Conservation (phyloP, 192 early-diverging fungal genomes). For the Entomortierella parvispora region DNA sequence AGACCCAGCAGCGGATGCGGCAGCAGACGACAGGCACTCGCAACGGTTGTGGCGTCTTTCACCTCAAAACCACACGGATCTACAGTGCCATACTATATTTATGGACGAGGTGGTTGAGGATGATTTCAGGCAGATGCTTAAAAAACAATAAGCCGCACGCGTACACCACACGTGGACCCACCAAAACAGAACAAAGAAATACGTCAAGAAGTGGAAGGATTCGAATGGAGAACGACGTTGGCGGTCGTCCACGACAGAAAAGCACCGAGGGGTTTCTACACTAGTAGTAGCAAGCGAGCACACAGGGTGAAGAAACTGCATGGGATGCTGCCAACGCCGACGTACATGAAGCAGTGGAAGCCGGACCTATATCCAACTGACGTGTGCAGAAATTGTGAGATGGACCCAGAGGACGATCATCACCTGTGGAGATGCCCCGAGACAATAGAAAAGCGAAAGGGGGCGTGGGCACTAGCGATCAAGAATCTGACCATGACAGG, state of each 20-base stretch:
- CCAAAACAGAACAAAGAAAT: too few species aligned
- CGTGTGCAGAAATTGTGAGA: constrained; percentile 37
- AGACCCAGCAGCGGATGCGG: background rate
- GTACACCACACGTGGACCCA: too few species aligned
- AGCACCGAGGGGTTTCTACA: too few species aligned
- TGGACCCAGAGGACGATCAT: constrained; percentile 16
- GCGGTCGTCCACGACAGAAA: too few species aligned
- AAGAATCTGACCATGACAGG: too few species aligned
- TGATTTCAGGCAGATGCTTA: too few species aligned
- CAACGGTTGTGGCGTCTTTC: background rate
- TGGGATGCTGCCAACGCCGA: constrained; percentile 17
- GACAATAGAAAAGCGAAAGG: too few species aligned
- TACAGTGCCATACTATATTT: background rate
- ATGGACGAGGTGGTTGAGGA: too few species aligned
- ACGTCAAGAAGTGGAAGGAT: too few species aligned
- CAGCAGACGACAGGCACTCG: background rate
- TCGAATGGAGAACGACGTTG: too few species aligned
- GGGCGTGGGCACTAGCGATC: too few species aligned
- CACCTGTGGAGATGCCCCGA: constrained; percentile 3
- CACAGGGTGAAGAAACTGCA: constrained; percentile 26
- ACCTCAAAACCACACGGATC: background rate
- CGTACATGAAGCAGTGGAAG: constrained; percentile 2
- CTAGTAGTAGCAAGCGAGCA: background rate
- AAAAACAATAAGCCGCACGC: too few species aligned
- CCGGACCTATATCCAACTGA: constrained; percentile 16